Base-by-base conservation (phyloP, 306 rosid genomes). In the Pyrus bretschneideri region DNA sequence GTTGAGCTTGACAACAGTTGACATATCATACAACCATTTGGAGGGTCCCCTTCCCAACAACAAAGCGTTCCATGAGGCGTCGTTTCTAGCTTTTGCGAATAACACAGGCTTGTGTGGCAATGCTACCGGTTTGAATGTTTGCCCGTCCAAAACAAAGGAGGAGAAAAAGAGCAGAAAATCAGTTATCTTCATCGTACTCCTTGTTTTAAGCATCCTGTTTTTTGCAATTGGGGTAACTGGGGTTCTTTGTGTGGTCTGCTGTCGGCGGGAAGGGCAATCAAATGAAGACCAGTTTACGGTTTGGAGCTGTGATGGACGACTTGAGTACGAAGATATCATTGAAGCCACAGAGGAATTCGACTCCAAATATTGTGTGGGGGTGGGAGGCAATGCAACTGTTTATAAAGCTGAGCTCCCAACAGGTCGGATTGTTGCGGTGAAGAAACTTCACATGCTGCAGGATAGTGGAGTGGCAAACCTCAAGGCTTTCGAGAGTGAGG, bases 21-120 rank as follows among this genome's bases (percentile, higher is more conserved):
- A 83, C 67, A 71, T 85, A 63, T 84, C 89, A 69, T 52, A 25
- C 72, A 82, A 82, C 49, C 67, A 72, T 23, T 58, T 79, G 55
- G 78, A 79, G 30, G 82, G 82, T 66, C 82, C 78, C 55, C 22
- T 79, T n/a, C 82, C 78, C 49, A 44, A 72, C 69, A 72, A 29
- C 67, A 79, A 73, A 38, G 78, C 68, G 6, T 79, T 79, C 58
- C 18, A 65, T 4, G 23, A 75, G 61, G 72, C 79, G 22, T 31
- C 71, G 31, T 25, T 14, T 73, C 35, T 9, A 21, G 71, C 62
- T 8, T 62, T 64, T 31, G 49, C 1, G 30, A 75, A 75, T n/a
- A 75, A 75, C 63, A 75, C 25, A 62, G 63, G 51, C 71, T 65
- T 75, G 71, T 75, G 78, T 75, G 78, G 71, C 29, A 75, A 63